Base-by-base conservation (phyloP, 257 asterid species). In the Solanum corneliomulleri region DNA sequence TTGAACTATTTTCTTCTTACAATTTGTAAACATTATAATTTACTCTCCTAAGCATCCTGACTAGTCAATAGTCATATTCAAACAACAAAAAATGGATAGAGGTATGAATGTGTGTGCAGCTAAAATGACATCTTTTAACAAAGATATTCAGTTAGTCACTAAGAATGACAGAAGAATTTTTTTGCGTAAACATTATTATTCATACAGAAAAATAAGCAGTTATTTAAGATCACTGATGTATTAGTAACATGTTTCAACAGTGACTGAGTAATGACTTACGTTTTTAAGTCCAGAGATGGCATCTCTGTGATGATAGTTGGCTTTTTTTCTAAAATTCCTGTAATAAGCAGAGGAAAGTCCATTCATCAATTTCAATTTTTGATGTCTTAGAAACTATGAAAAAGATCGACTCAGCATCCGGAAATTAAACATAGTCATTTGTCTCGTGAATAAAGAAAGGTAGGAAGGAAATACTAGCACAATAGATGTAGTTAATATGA, bases 271-370 rank as follows among this genome's bases (percentile, higher is more conserved):
- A 45, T 15, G 39, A 91, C 93, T 91, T 89, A 96, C 98, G 92
- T 92, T 90, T 93, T 92, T 88, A 94, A 86, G 90, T 94, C 98
- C 85, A 92, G 88, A 77, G 95, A 82, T 89, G 95, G 56, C 88
- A 88, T 88, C 66, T 94, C 97, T 2, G 91, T 89, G 83, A 86
- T 82, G 86, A 91, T 52, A 82, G 89, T 88, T 25, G 91, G 80
- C 93, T 90, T 94, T 92, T 88, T 90, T 62, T 92, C 94, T 42
- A 93, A 82, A 74, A 88, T 86, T 91, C 91, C 98, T 95, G 94
- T 88, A 74, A 80, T 78, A 27, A 77, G 84, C 15, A 44, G 64
- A 44, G 62, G 84, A 45, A 41, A 45, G 64, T 78, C n/a, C 8
- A 78, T 78, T 27, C 84, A 11, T 78, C 41, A 45, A 14, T 25